phyloP scores from a whole-genome alignment of 2,329 filamentous ascomycete genomes.

The Claviceps capensis region DNA sequence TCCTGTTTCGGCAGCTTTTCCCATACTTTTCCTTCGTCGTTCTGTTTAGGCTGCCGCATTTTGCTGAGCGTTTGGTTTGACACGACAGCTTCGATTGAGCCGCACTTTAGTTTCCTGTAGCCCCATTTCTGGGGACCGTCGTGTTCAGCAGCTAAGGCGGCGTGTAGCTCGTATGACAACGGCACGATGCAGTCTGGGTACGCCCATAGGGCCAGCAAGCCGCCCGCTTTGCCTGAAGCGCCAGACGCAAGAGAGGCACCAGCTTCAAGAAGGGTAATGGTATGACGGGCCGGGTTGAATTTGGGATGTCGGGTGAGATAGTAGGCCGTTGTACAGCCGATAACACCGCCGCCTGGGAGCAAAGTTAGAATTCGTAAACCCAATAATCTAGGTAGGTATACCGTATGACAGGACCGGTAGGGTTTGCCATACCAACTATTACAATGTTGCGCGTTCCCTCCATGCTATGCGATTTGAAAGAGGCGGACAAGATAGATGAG shows the following conservation, averaged over 20 bases:
- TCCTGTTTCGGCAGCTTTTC: conserved; percentile 50
- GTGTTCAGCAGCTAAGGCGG: conserved; percentile 73
- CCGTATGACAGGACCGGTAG: background rate
- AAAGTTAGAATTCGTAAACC: background rate
- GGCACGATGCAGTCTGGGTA: conserved; percentile 77
- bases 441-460: conserved; percentile 31
- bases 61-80: conserved; percentile 21
- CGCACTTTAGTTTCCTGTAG: conserved; percentile 67
- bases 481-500: too few species aligned
- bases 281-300: conserved; percentile 62
- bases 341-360: conserved; percentile 68
- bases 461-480: conserved; percentile 12
- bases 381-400: background rate
- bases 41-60: conserved; percentile 10
- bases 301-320: conserved; percentile 75
- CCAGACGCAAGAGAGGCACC: conserved; percentile 70
- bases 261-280: conserved; percentile 78
- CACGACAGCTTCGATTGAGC: conserved; percentile 34
- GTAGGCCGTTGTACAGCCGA: conserved; percentile 84
- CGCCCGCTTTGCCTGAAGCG: conserved; percentile 89
- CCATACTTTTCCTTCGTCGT: conserved; percentile 33
- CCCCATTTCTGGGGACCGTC: conserved; percentile 71
- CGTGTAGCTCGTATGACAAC: conserved; percentile 71
- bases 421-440: conserved; percentile 29
- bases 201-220: conserved; percentile 80